These are phyloP conservation scores for Trichocladium uniseriatum DNA, from an alignment of 495 filamentous ascomycete species.

Conservation along the genomic window DNA sequence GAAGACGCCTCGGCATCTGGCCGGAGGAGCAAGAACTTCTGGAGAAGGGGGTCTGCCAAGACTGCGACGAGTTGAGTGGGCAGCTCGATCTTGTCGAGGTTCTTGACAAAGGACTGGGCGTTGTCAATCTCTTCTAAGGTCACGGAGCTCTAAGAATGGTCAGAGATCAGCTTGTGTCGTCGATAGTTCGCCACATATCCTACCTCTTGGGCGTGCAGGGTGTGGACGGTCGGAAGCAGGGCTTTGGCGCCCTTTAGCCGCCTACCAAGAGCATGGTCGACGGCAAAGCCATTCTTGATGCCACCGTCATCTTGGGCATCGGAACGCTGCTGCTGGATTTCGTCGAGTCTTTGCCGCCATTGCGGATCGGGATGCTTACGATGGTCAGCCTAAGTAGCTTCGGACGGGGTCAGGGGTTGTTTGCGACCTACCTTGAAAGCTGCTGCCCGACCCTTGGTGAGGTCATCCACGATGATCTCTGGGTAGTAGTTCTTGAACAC, in stretches of 20 bases:
- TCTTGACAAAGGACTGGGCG: constrained; percentile 61
- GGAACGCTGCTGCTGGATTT: constrained; percentile 53
- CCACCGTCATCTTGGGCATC: constrained; percentile 32
- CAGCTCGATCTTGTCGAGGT: constrained; percentile 68
- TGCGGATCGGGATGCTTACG: constrained; percentile 63
- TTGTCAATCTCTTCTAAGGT: constrained; percentile 74
- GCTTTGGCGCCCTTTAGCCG: constrained; percentile 34
- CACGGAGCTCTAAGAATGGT: constrained; percentile 42
- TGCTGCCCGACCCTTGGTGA: constrained; percentile 43
- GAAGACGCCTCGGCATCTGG: constrained; percentile 47
- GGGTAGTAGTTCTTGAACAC: constrained; percentile 87
- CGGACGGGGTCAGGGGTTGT: no score
- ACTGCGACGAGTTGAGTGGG: constrained; percentile 74
- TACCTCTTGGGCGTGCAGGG: constrained; percentile 60
- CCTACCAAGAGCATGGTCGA: constrained; percentile 40
- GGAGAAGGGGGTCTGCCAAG: constrained; percentile 65
- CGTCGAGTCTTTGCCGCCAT: constrained; percentile 61
- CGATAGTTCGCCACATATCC: not conserved
- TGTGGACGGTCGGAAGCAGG: constrained; percentile 61
- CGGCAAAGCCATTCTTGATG: constrained; percentile 40
- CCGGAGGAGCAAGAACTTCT: constrained; percentile 61
- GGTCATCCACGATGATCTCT: constrained; percentile 70
- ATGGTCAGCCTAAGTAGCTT: not conserved
- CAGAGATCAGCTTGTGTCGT: not conserved
- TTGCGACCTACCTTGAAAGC: constrained; percentile 48